phyloP scores from a whole-genome alignment of 1,139 yeast genomes.

The Trichomonascaceae sp. region DNA sequence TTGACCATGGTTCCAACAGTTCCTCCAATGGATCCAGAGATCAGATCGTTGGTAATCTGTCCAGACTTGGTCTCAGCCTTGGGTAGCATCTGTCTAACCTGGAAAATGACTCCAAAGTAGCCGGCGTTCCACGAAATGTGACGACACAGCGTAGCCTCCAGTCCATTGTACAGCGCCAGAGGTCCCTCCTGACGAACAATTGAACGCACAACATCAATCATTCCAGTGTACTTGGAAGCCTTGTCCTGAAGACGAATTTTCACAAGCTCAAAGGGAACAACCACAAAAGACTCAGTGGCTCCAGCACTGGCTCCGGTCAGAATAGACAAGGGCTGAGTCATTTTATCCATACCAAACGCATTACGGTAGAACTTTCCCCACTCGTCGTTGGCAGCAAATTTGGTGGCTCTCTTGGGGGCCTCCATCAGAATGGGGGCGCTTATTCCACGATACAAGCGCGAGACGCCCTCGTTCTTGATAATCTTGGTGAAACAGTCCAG shows the following conservation, averaged over 20 bases:
- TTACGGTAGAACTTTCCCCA: slow-evolving; percentile 81
- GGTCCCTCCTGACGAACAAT: slow-evolving; percentile 66
- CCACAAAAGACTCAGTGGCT: slow-evolving; percentile 91
- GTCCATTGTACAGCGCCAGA: slow-evolving; percentile 80
- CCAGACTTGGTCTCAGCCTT: slow-evolving; percentile 54
- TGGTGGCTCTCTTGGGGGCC: slow-evolving; percentile 96
- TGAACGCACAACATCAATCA: slow-evolving; percentile 66
- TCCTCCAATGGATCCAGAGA: slow-evolving; percentile 94
- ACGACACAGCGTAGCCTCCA: slow-evolving; percentile 96
- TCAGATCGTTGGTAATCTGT: slow-evolving; percentile 72
- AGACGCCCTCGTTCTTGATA: slow-evolving; percentile 65
- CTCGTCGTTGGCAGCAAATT: slow-evolving; percentile 95
- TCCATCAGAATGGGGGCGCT: slow-evolving; percentile 96
- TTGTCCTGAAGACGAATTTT: slow-evolving; percentile 84
- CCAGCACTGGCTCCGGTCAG: slow-evolving; percentile 98
- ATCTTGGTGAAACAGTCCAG: slow-evolving; percentile 74
- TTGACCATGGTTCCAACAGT: slow-evolving; percentile 86
- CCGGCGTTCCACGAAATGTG: slow-evolving; percentile 97
- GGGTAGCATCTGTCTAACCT: slow-evolving; percentile 70
- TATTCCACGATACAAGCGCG: slow-evolving; percentile 82
- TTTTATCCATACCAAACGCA: slow-evolving; percentile 51
- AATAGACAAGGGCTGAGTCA: slow-evolving; percentile 75
- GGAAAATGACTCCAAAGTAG: slow-evolving; percentile 89
- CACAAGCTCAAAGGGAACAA: slow-evolving; percentile 87
- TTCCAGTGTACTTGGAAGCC: slow-evolving; percentile 70